Base-by-base conservation (phyloP, 306 rosid genomes). In the Castanea mollissima region DNA sequence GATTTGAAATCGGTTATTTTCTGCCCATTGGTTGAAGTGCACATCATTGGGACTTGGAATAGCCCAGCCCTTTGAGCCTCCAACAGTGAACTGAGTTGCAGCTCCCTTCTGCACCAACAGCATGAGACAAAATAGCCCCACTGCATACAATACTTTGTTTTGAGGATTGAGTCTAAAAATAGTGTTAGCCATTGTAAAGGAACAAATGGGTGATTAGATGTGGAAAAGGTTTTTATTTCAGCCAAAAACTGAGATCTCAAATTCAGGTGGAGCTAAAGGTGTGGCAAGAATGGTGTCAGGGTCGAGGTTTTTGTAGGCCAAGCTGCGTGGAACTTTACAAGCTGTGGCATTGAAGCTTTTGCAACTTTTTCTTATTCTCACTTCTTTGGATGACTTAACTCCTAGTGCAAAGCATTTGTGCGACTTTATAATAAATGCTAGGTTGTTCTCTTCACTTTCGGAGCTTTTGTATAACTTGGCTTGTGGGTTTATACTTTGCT, bases 1-100 rank as follows among this genome's bases (percentile, higher is more conserved):
- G 21, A 85, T 78, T 80, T 91, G 93, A 78, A 93, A 96, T 69
- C 98, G 69, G 78, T 74, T 87, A 16, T 76, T 85, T 75, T 87
- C 88, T 16, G 99, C 99, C 99, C 99, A 93, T 81, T 87, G 94
- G 85, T 81, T 87, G 56, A 79, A 91, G 78, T 73, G 85, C 12
- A 85, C 78, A 23, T 72, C 71, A 83, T 52, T 81, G 49, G 96
- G 69, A 65, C 88, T 86, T 70, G 98, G 94, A 70, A 68, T 80
- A 79, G 72, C 27, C 98, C 99, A 96, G 74, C 92, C 96, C 80
- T 85, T 89, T 64, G 90, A 80, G 55, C 93, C 97, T 29, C 97
- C 95, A 13, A 92, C 73, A 14, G 82, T 63, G 21, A 95, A 91
- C 18, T 89, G 79, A 76, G 79, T 78, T 55, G 94, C 91, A 68